A percentile compares a stretch with the other conserved stretches of the same genome.
These are phyloP conservation scores for Tylopilus rubrobrunneus DNA, from an alignment of 768 basidiomycete species.

Conservation along the genomic window DNA sequence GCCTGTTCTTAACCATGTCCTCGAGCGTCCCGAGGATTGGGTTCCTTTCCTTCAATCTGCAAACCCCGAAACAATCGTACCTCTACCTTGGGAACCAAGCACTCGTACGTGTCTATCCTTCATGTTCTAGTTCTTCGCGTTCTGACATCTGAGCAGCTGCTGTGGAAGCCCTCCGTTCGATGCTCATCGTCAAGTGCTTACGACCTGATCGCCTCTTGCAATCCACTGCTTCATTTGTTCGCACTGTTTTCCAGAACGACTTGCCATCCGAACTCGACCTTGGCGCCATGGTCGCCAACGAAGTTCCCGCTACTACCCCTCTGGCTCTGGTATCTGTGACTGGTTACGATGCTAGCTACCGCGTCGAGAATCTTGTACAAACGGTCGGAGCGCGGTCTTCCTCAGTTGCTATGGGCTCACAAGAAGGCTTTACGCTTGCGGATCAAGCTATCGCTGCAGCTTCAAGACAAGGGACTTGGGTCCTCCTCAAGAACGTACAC, in stretches of 20 bases:
- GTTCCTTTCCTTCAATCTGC: conserved; percentile 60
- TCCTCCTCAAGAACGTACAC: conserved; percentile 96
- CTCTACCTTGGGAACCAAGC: conserved; percentile 73
- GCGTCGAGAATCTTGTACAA: conserved; percentile 84
- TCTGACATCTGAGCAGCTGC: conserved; percentile 46
- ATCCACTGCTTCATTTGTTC: conserved; percentile 73
- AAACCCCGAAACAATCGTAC: conserved; percentile 65
- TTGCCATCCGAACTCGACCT: conserved; percentile 80
- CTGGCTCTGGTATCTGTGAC: conserved; percentile 89
- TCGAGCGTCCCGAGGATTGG: conserved; percentile 67
- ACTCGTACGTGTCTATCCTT: conserved; percentile 55
- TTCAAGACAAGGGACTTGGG: conserved; percentile 92
- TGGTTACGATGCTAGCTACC: conserved; percentile 98
- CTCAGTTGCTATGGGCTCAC: conserved; percentile 97
- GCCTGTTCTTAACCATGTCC: conserved; percentile 62
- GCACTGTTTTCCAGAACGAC: conserved; percentile 74
- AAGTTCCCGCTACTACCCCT: conserved; percentile 78
- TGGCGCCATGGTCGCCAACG: conserved; percentile 68
- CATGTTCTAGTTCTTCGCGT: neutral
- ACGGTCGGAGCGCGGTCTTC: conserved; percentile 72
- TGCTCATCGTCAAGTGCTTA: conserved; percentile 84
- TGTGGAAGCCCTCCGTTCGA: conserved; percentile 67
- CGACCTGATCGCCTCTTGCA: conserved; percentile 90
- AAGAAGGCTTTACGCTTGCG: conserved; percentile 93
- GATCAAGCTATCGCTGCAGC: conserved; percentile 95